Evolutionary conservation across 2,329 filamentous ascomycete genomes (phyloP).

Genomic region (Fusarium nodosum): DNA sequence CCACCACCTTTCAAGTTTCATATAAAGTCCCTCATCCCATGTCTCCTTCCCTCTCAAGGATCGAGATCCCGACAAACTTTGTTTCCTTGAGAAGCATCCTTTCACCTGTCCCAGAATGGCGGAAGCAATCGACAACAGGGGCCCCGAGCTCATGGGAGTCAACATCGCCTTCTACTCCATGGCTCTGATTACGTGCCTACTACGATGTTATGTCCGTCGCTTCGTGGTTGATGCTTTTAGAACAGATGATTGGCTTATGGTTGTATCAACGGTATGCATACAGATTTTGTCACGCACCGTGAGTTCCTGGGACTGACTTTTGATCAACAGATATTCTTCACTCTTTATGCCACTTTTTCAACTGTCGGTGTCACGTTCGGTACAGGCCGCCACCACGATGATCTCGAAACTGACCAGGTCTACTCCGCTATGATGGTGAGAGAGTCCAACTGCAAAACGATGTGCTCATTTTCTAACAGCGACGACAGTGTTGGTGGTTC

Average conservation of each 20-base stretch:
- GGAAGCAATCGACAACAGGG: slow-evolving; percentile 47
- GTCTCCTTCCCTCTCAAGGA: background rate
- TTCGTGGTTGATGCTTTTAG: slow-evolving; percentile 55
- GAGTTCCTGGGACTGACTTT: background rate
- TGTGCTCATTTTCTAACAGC: slow-evolving; percentile 4
- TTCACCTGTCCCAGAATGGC: slow-evolving; percentile 30
- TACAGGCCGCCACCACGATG: slow-evolving; percentile 54
- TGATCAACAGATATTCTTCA: slow-evolving; percentile 48
- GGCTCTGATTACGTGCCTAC: slow-evolving; percentile 46
- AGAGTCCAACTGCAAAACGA: background rate
- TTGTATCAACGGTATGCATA: slow-evolving; percentile 48
- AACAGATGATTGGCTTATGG: slow-evolving; percentile 56
- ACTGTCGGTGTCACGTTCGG: slow-evolving; percentile 52
- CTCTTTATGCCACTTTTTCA: slow-evolving; percentile 30
- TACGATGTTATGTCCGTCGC: slow-evolving; percentile 54
- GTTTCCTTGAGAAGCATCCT: background rate
- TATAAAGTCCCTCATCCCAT: slow-evolving; percentile 14
- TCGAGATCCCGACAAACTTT: slow-evolving; percentile 20
- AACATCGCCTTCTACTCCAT: slow-evolving; percentile 49
- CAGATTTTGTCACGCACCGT: background rate
- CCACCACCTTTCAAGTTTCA: slow-evolving; percentile 12
- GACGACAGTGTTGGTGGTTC: slow-evolving; percentile 48
- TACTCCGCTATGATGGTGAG: slow-evolving; percentile 53
- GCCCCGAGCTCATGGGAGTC: slow-evolving; percentile 52
- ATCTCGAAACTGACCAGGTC: slow-evolving; percentile 46